These are phyloP conservation scores for Naegleria fowleri DNA, from an alignment of 208 protist genomes.

Conservation along the genomic window DNA sequence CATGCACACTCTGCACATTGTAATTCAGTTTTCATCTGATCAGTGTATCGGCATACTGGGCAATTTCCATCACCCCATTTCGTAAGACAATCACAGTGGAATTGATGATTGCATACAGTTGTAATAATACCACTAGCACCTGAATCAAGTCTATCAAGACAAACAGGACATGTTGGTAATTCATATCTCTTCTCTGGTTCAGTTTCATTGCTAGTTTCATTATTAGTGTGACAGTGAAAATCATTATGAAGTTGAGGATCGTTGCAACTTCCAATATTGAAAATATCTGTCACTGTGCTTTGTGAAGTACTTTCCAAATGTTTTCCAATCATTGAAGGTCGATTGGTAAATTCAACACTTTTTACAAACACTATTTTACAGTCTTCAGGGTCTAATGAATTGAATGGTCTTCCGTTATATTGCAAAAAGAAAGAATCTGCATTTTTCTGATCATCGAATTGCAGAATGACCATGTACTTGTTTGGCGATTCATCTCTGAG, in stretches of 20 bases:
- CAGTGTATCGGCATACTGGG: slow-evolving; percentile 4
- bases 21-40: not conserved
- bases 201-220: not conserved
- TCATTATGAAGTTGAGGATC: not conserved
- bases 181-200: not conserved
- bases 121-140: not conserved
- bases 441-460: not conserved
- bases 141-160: slow-evolving; percentile 17
- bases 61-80: slow-evolving; percentile 13
- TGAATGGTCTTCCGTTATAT: slow-evolving; percentile 30
- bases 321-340: not conserved
- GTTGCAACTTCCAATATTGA: not conserved
- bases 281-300: not conserved
- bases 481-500: slow-evolving; percentile 16
- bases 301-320: not conserved
- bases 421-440: not conserved
- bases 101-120: slow-evolving; percentile 24
- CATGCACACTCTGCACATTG: not conserved
- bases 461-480: not conserved
- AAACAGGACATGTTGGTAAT: slow-evolving; percentile 26
- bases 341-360: not conserved
- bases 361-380: not conserved
- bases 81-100: slow-evolving; percentile 16
- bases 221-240: not conserved
- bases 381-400: slow-evolving; percentile 7